These are phyloP conservation scores for Melaleuca quinquenervia DNA, from an alignment of 345 rosid species.

Conservation along the genomic window DNA sequence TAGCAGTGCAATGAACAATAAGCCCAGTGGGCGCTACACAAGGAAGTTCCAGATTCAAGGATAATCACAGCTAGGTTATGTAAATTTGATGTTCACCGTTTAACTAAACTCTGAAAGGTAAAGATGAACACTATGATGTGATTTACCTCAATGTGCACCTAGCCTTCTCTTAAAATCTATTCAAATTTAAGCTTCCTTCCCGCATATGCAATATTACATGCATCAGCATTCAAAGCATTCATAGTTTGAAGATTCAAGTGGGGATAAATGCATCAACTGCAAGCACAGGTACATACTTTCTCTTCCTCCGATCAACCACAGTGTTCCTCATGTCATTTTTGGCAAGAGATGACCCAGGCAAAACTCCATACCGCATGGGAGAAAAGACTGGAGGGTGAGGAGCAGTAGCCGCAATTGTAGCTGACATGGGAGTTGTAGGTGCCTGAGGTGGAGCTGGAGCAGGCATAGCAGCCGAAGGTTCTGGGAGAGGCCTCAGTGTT, in stretches of 20 bases:
- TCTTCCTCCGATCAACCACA: slow-evolving; percentile 73
- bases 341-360: slow-evolving; percentile 35
- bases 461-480: slow-evolving; percentile 45
- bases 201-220: slow-evolving; percentile 5
- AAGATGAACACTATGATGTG: not conserved
- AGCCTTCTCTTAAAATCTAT: not conserved
- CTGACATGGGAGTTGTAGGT: slow-evolving; percentile 33
- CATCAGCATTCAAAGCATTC: not conserved
- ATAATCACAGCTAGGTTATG: not conserved
- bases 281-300: slow-evolving; percentile 38
- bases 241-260: not conserved
- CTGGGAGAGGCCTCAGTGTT: slow-evolving; percentile 88
- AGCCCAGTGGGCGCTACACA: not conserved
- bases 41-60: not conserved
- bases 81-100: not conserved
- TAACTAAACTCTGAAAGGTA: not conserved
- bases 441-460: slow-evolving; percentile 22
- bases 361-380: slow-evolving; percentile 75
- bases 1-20: not conserved
- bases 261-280: not conserved
- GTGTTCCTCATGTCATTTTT: slow-evolving; percentile 63
- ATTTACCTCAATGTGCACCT: not conserved
- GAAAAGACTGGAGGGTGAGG: slow-evolving; percentile 58
- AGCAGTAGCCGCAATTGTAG: slow-evolving; percentile 27
- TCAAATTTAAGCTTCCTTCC: slow-evolving; percentile 28